A percentile compares a stretch with the other conserved stretches of the same genome.
Conservation (phyloP, 192 early-diverging fungal genomes). For the Coemansia asiatica region DNA sequence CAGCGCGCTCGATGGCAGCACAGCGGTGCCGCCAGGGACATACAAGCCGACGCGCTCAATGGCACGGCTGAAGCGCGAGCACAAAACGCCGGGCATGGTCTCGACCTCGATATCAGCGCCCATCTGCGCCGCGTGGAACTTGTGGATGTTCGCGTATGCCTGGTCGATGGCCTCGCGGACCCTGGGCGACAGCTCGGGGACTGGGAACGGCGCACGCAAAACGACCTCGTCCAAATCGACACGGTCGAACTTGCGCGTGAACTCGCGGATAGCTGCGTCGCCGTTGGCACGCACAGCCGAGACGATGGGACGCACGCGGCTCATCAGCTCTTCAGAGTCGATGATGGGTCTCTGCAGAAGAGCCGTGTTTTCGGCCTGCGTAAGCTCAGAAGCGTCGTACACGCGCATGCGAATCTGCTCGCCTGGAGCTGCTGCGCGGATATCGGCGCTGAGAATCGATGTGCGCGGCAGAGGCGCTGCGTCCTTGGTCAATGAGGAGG, state of each 20-base stretch:
- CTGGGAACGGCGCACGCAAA: slow-evolving; percentile 78
- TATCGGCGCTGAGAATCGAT: slow-evolving; percentile 38
- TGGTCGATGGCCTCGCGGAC: slow-evolving; percentile 88
- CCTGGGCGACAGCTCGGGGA: slow-evolving; percentile 60
- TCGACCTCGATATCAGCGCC: slow-evolving; percentile 73
- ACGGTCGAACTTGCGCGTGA: slow-evolving; percentile 89
- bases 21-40: slow-evolving; percentile 96
- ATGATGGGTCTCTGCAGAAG: slow-evolving; percentile 91
- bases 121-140: slow-evolving; percentile 94
- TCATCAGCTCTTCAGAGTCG: slow-evolving; percentile 84
- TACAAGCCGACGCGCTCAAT: slow-evolving; percentile 98
- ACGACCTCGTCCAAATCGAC: slow-evolving; percentile 73
- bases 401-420: slow-evolving; percentile 74
- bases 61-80: slow-evolving; percentile 87
- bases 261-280: slow-evolving; percentile 79
- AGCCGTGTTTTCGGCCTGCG: slow-evolving; percentile 51
- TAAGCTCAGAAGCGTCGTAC: slow-evolving; percentile 60
- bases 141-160: slow-evolving; percentile 89
- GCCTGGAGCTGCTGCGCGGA: slow-evolving; percentile 37
- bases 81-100: slow-evolving; percentile 97
- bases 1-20: slow-evolving; percentile 90
- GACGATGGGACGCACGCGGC: slow-evolving; percentile 88
- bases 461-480: slow-evolving; percentile 35
- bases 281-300: slow-evolving; percentile 77
- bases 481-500: background rate